phyloP scores from a whole-genome alignment of 2,329 filamentous ascomycete genomes.

The Talaromyces pinophilus region DNA sequence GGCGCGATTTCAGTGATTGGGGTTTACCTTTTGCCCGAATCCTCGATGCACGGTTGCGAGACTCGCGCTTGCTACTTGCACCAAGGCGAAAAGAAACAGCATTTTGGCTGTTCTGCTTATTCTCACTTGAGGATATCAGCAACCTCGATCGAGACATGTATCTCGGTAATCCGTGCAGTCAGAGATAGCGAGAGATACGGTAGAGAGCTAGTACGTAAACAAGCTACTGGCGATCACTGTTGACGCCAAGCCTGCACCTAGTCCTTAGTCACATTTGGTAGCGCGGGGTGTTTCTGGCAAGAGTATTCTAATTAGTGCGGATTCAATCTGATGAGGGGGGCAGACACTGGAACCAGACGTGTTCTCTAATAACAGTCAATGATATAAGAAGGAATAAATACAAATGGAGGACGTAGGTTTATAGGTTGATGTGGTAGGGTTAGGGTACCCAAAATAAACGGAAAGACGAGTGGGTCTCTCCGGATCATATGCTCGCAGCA shows the following conservation, averaged over 20 bases:
- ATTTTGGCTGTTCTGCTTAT: neutral
- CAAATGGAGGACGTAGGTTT: neutral
- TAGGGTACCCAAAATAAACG: neutral
- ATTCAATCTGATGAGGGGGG: neutral
- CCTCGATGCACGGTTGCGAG: slow-evolving; percentile 8
- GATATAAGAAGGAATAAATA: neutral
- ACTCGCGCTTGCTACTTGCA: slow-evolving; percentile 15
- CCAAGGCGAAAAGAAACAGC: slow-evolving; percentile 15
- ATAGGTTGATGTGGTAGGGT: neutral
- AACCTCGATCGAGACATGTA: neutral
- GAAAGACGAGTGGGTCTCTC: neutral
- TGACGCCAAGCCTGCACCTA: slow-evolving; percentile 9
- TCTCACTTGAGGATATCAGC: neutral
- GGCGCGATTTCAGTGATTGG: no score
- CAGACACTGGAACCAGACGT: neutral
- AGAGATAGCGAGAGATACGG: neutral
- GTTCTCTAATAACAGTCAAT: neutral
- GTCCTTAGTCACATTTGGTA: slow-evolving; percentile 6
- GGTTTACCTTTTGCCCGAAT: slow-evolving; percentile 14
- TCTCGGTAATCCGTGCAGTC: neutral
- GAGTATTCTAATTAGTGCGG: neutral
- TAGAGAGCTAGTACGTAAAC: neutral
- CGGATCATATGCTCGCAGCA: neutral
- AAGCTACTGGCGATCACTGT: slow-evolving; percentile 4
- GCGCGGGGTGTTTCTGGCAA: slow-evolving; percentile 5